phyloP scores from a whole-genome alignment of 179 eudicot genomes.

The Beta lomatogona region DNA sequence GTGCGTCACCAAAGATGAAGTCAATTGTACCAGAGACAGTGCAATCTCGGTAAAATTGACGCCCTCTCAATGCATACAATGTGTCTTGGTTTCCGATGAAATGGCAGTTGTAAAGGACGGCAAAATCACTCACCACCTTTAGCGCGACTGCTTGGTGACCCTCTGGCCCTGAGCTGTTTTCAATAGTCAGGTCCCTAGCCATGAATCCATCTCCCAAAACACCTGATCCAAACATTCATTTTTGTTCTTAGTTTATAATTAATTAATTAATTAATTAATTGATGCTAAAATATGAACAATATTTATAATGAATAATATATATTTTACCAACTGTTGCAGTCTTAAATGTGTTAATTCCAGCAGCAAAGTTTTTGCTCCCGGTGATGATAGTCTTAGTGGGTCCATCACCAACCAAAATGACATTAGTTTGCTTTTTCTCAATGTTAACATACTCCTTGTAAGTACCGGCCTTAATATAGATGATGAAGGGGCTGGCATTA shows the following conservation, averaged over 20 bases:
- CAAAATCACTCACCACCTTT: conserved; percentile 32
- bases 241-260: no score
- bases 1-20: conserved; percentile 53
- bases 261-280: no score
- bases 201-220: conserved; percentile 39
- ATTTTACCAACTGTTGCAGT: conserved; percentile 52
- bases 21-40: conserved; percentile 48
- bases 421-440: conserved; percentile 27
- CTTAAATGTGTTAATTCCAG: conserved; percentile 34
- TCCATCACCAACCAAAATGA: conserved; percentile 57
- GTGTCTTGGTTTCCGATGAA: conserved; percentile 51
- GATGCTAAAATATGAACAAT: no score
- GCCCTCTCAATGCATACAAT: conserved; percentile 40
- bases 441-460: conserved; percentile 46
- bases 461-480: conserved; percentile 50
- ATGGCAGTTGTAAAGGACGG: conserved; percentile 40
- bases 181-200: conserved; percentile 32
- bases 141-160: conserved; percentile 40
- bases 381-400: conserved; percentile 54
- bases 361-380: conserved; percentile 44
- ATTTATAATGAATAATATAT: no score
- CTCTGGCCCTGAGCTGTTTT: conserved; percentile 33
- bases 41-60: conserved; percentile 56
- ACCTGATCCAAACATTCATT: conserved; percentile 19
- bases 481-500: conserved; percentile 33